A percentile compares a stretch with the other conserved stretches of the same genome.
Evolutionary conservation across 495 filamentous ascomycete genomes (phyloP).

Genomic region (Xylaria cubensis): DNA sequence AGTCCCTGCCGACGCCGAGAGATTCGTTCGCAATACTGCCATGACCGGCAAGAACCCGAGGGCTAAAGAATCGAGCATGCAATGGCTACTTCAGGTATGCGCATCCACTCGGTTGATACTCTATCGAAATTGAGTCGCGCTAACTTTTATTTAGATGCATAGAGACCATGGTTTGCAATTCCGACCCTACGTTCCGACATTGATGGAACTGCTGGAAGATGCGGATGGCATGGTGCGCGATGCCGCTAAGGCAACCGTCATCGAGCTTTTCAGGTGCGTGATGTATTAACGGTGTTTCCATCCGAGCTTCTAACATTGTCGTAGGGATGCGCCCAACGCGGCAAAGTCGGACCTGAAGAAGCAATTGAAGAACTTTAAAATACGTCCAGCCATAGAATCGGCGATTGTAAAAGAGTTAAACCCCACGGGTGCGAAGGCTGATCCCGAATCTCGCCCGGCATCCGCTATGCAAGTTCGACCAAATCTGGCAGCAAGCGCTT

Average conservation of each 20-base stretch:
- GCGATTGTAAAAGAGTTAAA: constrained; percentile 78
- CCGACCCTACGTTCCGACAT: constrained; percentile 76
- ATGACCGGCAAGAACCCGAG: constrained; percentile 80
- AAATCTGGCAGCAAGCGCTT: constrained; percentile 56
- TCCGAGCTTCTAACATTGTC: constrained; percentile 29
- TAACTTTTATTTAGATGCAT: constrained; percentile 66
- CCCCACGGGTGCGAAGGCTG: constrained; percentile 54
- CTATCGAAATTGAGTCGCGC: not conserved
- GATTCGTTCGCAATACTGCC: constrained; percentile 75
- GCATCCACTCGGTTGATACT: constrained; percentile 12
- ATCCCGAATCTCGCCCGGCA: constrained; percentile 51
- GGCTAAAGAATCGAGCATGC: constrained; percentile 81
- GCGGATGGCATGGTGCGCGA: constrained; percentile 86
- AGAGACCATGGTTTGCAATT: constrained; percentile 78
- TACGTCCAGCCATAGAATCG: constrained; percentile 81
- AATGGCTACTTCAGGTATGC: constrained; percentile 76
- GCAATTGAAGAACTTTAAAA: constrained; percentile 77
- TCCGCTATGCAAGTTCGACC: constrained; percentile 51
- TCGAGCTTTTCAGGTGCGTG: constrained; percentile 81
- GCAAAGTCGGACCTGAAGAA: constrained; percentile 89
- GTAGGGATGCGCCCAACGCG: constrained; percentile 74
- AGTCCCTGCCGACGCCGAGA: constrained; percentile 74
- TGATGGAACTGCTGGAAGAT: constrained; percentile 89
- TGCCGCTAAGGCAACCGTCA: constrained; percentile 76
- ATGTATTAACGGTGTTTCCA: not conserved